Evolutionary conservation across 2,329 filamentous ascomycete species (phyloP), one percentile per base, ranked within the genome.

Genomic region (Sporothrix brasiliensis): DNA sequence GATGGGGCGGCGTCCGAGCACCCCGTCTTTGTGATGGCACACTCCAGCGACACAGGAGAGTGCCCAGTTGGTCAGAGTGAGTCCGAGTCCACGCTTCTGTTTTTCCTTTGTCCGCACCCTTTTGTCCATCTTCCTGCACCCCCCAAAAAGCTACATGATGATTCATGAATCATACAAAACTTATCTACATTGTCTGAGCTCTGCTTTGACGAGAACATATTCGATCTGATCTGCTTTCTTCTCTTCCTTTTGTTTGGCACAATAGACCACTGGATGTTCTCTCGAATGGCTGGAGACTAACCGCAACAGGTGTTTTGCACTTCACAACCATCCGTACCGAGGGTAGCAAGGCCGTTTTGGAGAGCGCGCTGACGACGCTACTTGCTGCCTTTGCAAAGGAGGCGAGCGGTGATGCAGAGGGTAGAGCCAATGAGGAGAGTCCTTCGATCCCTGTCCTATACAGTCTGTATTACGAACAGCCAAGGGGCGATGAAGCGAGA

Each of bases 181-280:
- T 98, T 98, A 98, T 97, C 94, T 97, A 98, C 94, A 97, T 98
- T 98, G 93, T 92, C 94, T 94, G 94, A 97, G 91, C 83, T 68
- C 72, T 83, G 83, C 83, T 77, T 91, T 97, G 94, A 96, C 89
- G 93, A 95, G 86, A 86, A 85, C 82, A 81, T 77, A 65, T 74
- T 74, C 70, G 58, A 70, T 70, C 69, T 73, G 83, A 75, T 61
- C 54, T 52, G 44, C 47, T 56, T 53, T 73, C 76, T 70, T 72
- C 61, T 63, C 14, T n/a, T 56, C 41, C 2, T 30, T 71, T 52
- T 41, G 34, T 60, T 49, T 52, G 3, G 9, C 41, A 44, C 9
- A 13, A 44, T 44, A 44, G 34, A 7, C 21, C 16, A 5, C 49
- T 49, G 27, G 3, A 4, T 19, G 21, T 14, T 27, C 4, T 58